Conservation (phyloP, 2,329 filamentous ascomycete species). For the Aspergillus spinulosporus region DNA sequence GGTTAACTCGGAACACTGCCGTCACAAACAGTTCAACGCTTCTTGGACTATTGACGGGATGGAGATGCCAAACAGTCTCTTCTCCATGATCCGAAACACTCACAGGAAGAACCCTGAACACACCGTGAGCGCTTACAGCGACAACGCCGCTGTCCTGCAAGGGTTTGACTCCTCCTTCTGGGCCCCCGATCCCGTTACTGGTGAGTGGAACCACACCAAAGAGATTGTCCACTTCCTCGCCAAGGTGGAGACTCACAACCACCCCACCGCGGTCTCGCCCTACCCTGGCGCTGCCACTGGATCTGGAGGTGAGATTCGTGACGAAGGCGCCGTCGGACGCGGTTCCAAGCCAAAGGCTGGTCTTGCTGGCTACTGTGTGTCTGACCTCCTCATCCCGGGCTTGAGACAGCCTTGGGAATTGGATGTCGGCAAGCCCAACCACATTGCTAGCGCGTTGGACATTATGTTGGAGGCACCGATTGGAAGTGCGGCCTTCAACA, state of each 20-base stretch:
- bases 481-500: constrained; percentile 93
- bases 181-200: constrained; percentile 83
- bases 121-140: constrained; percentile 94
- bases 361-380: constrained; percentile 90
- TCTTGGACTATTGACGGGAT: constrained; percentile 92
- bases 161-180: constrained; percentile 74
- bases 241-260: constrained; percentile 98
- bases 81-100: constrained; percentile 95
- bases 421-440: constrained; percentile 82
- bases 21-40: constrained; percentile 92
- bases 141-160: constrained; percentile 91
- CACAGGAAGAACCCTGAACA: constrained; percentile 74
- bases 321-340: constrained; percentile 90
- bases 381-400: constrained; percentile 85
- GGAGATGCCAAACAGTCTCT: constrained; percentile 75
- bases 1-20: constrained; percentile 95
- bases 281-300: constrained; percentile 93
- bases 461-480: constrained; percentile 98
- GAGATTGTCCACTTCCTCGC: constrained; percentile 84
- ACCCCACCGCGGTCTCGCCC: constrained; percentile 92
- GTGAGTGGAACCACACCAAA: constrained; percentile 82
- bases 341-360: constrained; percentile 93
- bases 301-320: constrained; percentile 91
- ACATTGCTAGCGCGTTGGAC: constrained; percentile 90
- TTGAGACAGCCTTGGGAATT: constrained; percentile 84